Percentiles rank a stretch among this genome's conserved stretches.
Evolutionary conservation across 352 stramenopile genomes (phyloP).

Genomic region (Globisporangium parvum): DNA sequence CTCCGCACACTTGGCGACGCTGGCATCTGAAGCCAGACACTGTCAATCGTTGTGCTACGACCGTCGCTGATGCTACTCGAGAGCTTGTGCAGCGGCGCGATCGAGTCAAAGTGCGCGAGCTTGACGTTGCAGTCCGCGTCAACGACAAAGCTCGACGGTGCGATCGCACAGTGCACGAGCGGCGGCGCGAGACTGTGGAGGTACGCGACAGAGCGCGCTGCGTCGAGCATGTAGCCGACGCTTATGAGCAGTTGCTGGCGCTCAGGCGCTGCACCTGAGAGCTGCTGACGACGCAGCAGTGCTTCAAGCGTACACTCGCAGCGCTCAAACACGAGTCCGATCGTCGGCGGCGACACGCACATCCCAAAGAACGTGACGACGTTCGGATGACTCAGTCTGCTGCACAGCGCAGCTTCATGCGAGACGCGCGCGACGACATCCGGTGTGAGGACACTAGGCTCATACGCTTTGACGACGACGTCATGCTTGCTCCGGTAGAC

Average conservation of each 20-base stretch:
- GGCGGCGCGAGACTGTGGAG: constrained; percentile 58
- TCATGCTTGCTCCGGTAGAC: constrained; percentile 20
- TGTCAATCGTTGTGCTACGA: background rate
- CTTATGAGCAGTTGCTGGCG: constrained; percentile 43
- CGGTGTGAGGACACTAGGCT: constrained; percentile 23
- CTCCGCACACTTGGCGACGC: background rate
- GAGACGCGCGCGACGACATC: constrained; percentile 26
- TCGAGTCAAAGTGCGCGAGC: constrained; percentile 63
- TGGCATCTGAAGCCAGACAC: background rate
- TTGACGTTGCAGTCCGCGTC: constrained; percentile 38
- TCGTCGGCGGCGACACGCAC: constrained; percentile 51
- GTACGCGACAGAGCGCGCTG: constrained; percentile 51
- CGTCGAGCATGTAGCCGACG: constrained; percentile 54
- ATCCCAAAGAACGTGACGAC: constrained; percentile 55
- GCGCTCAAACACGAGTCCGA: constrained; percentile 58
- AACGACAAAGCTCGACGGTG: constrained; percentile 90
- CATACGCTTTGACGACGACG: constrained; percentile 45
- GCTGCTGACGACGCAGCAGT: constrained; percentile 16
- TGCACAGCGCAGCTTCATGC: constrained; percentile 39
- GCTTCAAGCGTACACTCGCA: constrained; percentile 51
- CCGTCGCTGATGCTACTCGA: background rate
- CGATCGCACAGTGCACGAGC: constrained; percentile 89
- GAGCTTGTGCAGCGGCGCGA: constrained; percentile 14
- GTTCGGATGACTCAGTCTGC: constrained; percentile 47
- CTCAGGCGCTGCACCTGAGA: constrained; percentile 7